These are phyloP conservation scores for Vitis hybrid DNA, from an alignment of 177 flowering plant species.

Conservation along the genomic window DNA sequence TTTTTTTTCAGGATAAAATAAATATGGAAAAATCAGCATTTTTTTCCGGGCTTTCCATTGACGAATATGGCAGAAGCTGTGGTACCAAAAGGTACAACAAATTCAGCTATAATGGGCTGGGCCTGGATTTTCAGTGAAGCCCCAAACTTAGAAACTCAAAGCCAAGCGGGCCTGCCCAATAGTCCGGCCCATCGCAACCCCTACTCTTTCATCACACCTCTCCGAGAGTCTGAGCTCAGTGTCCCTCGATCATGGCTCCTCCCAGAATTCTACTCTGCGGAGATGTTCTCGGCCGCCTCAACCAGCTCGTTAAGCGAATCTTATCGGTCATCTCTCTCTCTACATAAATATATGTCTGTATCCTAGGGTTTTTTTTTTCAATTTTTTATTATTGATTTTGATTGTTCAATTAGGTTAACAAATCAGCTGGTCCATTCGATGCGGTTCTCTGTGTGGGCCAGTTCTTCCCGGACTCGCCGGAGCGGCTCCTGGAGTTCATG, in stretches of 20 bases:
- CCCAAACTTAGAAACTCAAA: no score
- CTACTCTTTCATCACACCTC: background rate
- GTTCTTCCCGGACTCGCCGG: conserved; percentile 86
- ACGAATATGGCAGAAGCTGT: no score
- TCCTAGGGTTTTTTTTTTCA: conserved; percentile 5
- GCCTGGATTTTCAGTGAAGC: no score
- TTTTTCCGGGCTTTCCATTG: no score
- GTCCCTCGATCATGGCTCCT: conserved; percentile 35
- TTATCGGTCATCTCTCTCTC: conserved; percentile 46
- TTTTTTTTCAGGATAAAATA: no score
- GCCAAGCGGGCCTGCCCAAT: no score
- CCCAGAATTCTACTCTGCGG: conserved; percentile 88
- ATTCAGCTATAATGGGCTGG: no score
- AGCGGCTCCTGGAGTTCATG: conserved; percentile 56
- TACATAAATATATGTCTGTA: conserved; percentile 2
- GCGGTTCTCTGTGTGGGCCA: conserved; percentile 90
- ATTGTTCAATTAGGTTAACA: conserved; percentile 67
- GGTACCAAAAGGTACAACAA: no score
- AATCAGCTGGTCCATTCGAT: conserved; percentile 92
- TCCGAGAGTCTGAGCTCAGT: no score
- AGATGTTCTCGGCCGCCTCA: conserved; percentile 82
- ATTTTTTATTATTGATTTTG: background rate
- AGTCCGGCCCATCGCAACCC: background rate
- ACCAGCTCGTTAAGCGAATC: conserved; percentile 83
- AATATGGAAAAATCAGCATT: no score